phyloP scores from a whole-genome alignment of 352 stramenopile genomes.

The Phytophthora podocarpi region DNA sequence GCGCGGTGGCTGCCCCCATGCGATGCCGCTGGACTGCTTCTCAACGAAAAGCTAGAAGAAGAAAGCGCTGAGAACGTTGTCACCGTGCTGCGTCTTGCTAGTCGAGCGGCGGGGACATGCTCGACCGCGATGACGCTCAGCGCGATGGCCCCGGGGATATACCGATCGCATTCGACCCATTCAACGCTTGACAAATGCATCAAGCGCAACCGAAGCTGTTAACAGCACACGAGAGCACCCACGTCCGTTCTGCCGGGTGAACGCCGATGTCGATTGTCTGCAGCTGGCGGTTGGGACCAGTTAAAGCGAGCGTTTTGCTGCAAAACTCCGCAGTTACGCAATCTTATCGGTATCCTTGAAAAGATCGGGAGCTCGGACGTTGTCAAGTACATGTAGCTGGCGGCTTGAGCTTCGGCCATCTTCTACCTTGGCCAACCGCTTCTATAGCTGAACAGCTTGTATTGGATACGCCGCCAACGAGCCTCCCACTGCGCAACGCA shows the following conservation, averaged over 20 bases:
- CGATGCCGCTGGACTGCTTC: conserved; percentile 15
- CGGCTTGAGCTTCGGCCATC: not conserved
- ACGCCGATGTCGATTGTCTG: not conserved
- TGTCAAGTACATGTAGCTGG: not conserved
- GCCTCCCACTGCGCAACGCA: conserved; percentile 3
- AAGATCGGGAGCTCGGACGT: conserved; percentile 10
- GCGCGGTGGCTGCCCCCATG: conserved; percentile 6
- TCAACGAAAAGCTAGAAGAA: conserved; percentile 17
- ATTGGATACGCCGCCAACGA: not conserved
- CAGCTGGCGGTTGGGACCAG: conserved; percentile 23
- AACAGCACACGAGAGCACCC: conserved; percentile 2
- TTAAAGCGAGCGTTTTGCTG: conserved; percentile 20
- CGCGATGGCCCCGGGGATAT: not conserved
- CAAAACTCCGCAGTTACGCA: conserved; percentile 17
- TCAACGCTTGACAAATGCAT: conserved; percentile 3
- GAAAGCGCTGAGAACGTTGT: conserved; percentile 21
- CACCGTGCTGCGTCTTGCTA: conserved; percentile 17
- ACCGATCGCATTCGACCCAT: not conserved
- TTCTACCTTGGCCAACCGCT: not conserved
- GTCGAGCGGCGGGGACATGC: conserved; percentile 1
- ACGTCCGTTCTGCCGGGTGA: conserved; percentile 7
- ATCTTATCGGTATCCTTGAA: conserved; percentile 13
- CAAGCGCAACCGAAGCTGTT: conserved; percentile 1
- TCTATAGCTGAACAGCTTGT: not conserved
- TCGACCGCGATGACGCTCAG: not conserved